Evolutionary conservation across 2,329 filamentous ascomycete genomes (phyloP).

Genomic region (Aspergillus neoniger): DNA sequence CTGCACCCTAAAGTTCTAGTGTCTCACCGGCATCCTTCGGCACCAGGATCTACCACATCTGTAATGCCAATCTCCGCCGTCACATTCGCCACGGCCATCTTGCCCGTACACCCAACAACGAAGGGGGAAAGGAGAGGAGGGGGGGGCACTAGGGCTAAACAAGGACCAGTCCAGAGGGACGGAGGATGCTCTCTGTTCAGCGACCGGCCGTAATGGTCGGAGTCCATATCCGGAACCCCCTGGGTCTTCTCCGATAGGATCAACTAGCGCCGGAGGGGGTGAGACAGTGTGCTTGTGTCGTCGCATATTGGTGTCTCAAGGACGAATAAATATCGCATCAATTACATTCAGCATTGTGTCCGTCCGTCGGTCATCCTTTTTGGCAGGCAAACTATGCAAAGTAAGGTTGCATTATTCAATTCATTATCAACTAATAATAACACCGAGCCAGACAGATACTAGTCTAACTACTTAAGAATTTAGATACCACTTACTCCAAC

Average conservation of each 20-base stretch:
- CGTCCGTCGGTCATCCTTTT: not conserved
- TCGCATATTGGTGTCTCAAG: not conserved
- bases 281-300: not conserved
- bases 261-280: slow-evolving; percentile 10
- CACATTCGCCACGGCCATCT: not conserved
- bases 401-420: not conserved
- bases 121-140: no score
- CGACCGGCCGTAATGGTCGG: slow-evolving; percentile 5
- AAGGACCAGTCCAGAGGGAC: not conserved
- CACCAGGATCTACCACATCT: not conserved
- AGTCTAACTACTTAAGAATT: not conserved
- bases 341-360: not conserved
- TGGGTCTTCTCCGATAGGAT: slow-evolving; percentile 15
- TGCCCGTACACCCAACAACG: no score
- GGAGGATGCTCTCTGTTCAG: not conserved
- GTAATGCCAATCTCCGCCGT: not conserved
- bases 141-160: no score
- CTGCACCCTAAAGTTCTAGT: not conserved
- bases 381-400: not conserved
- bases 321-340: not conserved
- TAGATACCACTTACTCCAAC: not conserved
- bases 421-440: not conserved
- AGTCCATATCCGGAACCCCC: slow-evolving; percentile 5
- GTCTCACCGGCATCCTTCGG: not conserved
- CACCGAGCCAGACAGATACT: no score